A percentile compares a stretch with the other conserved stretches of the same genome.
Conservation (phyloP, 345 rosid genomes). For the Acer negundo region DNA sequence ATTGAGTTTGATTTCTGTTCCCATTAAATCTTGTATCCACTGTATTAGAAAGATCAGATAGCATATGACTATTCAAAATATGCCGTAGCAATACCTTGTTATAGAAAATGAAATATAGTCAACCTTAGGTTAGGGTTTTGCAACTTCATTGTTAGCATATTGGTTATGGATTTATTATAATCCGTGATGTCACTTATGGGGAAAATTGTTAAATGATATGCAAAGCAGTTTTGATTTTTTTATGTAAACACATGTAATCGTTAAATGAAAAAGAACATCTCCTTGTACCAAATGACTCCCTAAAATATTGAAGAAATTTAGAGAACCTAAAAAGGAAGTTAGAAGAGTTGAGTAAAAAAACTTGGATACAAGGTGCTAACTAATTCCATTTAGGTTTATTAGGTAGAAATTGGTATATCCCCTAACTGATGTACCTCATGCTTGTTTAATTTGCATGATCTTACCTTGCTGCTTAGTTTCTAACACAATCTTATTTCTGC, state of each 20-base stretch:
- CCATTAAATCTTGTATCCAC: neutral
- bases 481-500: conserved; percentile 32
- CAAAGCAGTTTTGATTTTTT: neutral
- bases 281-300: neutral
- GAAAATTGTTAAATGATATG: neutral
- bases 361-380: neutral
- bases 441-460: neutral
- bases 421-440: neutral
- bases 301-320: neutral
- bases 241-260: neutral
- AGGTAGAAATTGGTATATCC: neutral
- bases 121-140: neutral
- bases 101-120: neutral
- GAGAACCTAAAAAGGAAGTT: neutral
- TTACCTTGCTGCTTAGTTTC: neutral
- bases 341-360: neutral
- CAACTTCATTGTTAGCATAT: neutral
- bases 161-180: neutral
- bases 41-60: neutral
- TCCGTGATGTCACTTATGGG: neutral
- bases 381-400: neutral
- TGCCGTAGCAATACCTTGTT: neutral
- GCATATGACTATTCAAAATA: neutral
- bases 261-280: neutral
- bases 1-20: neutral